Evolutionary conservation across 495 filamentous ascomycete species (phyloP), one percentile per base, ranked within the genome.

Genomic region (Astrothelium subdiscretum): DNA sequence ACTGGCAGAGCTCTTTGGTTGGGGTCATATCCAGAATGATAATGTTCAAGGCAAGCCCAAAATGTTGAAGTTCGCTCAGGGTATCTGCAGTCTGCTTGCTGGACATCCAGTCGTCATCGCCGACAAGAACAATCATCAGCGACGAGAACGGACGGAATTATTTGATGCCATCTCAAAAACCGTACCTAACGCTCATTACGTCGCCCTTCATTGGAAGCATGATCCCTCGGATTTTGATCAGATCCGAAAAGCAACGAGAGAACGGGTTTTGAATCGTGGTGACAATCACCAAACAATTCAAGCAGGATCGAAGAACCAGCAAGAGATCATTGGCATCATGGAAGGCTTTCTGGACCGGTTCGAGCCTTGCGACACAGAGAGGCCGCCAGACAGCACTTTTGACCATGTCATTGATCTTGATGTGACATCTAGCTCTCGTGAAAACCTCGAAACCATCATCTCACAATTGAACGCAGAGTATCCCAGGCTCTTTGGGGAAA

Each of bases 261-360:
- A 85, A 51, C 86, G 94, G 13, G 90, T 99, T 0, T 76, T 97
- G 26, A 77, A 81, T 0, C 89, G 94, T 15, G 94, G 94, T 0
- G 91, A 99, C 72, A 97, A 97, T 70, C 94, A 99, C 68, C 94
- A 99, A 72, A 97, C 92, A 12, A 99, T 99, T 68, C 91, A 92
- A 62, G 89, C 92, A 3, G 86, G 84, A 13, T 83, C 80, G 32
- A 83, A 85, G 68, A 76, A 83, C 57, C 72, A 75, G 40, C 72
- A 77, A 15, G 90, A 95, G 70, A 84, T 92, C 35, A 78, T 90
- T 26, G 83, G 83, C 10, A 97, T 99, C 69, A 97, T 99, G 94
- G 87, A 96, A 64, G 90, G 91, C 38, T 99, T 99, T 76, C 77
- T 98, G 51, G 63, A 75, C 0, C 86, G 94, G 18, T 99, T 97